Base-by-base conservation (phyloP, 768 basidiomycete species). In the Chiua virens region DNA sequence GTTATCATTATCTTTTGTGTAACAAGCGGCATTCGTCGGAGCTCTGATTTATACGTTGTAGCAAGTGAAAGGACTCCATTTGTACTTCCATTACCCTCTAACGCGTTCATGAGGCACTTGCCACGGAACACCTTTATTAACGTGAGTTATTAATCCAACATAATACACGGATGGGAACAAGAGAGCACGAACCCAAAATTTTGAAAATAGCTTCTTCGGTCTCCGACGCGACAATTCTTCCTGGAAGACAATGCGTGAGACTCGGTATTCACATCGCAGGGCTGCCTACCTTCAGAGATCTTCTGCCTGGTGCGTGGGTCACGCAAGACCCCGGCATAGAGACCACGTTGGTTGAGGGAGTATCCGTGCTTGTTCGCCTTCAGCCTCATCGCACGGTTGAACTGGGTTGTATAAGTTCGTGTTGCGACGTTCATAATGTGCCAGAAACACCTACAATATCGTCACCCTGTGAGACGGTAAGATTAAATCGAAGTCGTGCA, bases 171-270 rank as follows among this genome's bases (percentile, higher is more conserved):
- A n/a, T n/a, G n/a, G n/a, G 4, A 23, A 13, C 11, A n/a, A 25
- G 5, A 46, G n/a, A 8, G 20, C 17, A 65, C 72, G 50, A 49
- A 74, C 81, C 77, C 36, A 98, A 72, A 32, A 85, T 85, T 18
- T 74, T 70, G 60, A 97, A 93, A 32, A 98, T 95, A 56, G 93
- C 89, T 62, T 85, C 75, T 68, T 97, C 94, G 0, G 87, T 92
- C 62, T 86, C 83, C 1, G 89, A 89, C 4, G 91, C 92, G 18
- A 95, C 67, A 8, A 92, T 63, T 7, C 69, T 74, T 17, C 88
- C 90, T 89, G 48, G 14, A 9, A 43, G 28, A 28, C 23, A 13
- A 15, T 9, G n/a, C 18, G 3, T 55, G 1, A 45, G 36, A 6
- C 4, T 18, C 44, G 2, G 13, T 20, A 42, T 23, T 21, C 4